phyloP scores from a whole-genome alignment of 1,284 basidiomycete species.

The Tilletia caries region DNA sequence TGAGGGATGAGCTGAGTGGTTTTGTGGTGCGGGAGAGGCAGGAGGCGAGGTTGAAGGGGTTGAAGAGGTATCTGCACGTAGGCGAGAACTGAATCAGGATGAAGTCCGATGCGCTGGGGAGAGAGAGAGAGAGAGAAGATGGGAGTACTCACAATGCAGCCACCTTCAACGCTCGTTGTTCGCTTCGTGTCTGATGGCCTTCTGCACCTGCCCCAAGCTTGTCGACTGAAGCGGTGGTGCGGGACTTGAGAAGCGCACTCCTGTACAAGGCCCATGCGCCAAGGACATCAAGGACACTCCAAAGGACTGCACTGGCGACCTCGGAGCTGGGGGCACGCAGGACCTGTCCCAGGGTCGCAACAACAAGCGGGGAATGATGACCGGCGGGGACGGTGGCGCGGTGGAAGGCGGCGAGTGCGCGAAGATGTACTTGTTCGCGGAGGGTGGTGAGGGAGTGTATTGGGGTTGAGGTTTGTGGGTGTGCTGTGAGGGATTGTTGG shows the following conservation, averaged over 20 bases:
- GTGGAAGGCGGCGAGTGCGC: background rate
- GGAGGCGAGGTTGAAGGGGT: slow-evolving; percentile 78
- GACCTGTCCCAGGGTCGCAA: slow-evolving; percentile 58
- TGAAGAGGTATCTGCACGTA: slow-evolving; percentile 70
- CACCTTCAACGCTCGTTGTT: background rate
- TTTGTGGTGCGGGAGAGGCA: slow-evolving; percentile 76
- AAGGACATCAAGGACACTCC: slow-evolving; percentile 68
- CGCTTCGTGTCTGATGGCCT: slow-evolving; percentile 61
- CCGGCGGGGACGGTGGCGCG: background rate
- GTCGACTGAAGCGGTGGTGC: slow-evolving; percentile 36
- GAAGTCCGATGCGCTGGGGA: no score
- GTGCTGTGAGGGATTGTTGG: slow-evolving; percentile 69
- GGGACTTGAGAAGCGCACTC: slow-evolving; percentile 39
- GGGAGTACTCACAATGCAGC: background rate
- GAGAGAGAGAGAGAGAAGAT: no score
- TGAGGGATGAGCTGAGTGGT: slow-evolving; percentile 70
- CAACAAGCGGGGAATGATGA: slow-evolving; percentile 71
- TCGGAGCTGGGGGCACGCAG: slow-evolving; percentile 45
- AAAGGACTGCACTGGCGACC: slow-evolving; percentile 62
- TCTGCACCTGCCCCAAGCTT: background rate
- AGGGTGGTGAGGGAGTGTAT: slow-evolving; percentile 79
- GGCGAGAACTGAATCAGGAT: no score
- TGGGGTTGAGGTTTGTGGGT: slow-evolving; percentile 76
- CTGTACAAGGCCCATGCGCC: slow-evolving; percentile 44
- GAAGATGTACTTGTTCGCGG: slow-evolving; percentile 36